phyloP scores from a whole-genome alignment of 139 green algal species.

The Coelastrella sp. region DNA sequence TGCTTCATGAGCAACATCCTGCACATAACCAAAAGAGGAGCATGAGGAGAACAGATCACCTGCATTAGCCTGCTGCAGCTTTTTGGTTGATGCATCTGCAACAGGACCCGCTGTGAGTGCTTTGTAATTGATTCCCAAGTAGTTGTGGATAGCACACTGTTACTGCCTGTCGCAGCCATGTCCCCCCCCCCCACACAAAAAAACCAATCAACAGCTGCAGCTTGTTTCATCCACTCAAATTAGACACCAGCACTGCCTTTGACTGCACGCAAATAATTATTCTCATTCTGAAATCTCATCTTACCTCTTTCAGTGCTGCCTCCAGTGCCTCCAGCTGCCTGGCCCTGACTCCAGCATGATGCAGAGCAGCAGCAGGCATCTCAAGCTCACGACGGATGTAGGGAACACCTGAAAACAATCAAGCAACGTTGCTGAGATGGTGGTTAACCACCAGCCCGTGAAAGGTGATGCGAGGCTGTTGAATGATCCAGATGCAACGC shows the following conservation, averaged over 20 bases:
- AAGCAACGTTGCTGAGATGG: too few species aligned
- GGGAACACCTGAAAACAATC: conserved; percentile 44
- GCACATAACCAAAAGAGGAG: neutral
- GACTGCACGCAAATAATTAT: neutral
- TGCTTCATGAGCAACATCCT: conserved; percentile 74
- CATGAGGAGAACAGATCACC: neutral
- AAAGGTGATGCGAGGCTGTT: neutral
- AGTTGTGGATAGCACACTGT: neutral
- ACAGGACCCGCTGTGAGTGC: too few species aligned
- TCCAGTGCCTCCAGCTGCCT: conserved; percentile 74
- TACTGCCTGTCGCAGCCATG: too few species aligned
- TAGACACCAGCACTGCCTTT: neutral
- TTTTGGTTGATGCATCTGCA: too few species aligned
- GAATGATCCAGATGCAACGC: too few species aligned
- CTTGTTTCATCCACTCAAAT: neutral
- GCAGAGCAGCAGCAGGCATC: conserved; percentile 85
- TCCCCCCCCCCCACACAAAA: too few species aligned
- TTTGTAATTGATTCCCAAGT: neutral
- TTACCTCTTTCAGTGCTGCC: conserved; percentile 58
- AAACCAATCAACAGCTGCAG: neutral
- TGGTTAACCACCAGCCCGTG: neutral
- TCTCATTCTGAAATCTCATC: neutral
- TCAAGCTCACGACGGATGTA: conserved; percentile 91
- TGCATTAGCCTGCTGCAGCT: neutral
- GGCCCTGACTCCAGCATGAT: conserved; percentile 85